phyloP scores from a whole-genome alignment of 345 rosid species.

The Salix caprea region DNA sequence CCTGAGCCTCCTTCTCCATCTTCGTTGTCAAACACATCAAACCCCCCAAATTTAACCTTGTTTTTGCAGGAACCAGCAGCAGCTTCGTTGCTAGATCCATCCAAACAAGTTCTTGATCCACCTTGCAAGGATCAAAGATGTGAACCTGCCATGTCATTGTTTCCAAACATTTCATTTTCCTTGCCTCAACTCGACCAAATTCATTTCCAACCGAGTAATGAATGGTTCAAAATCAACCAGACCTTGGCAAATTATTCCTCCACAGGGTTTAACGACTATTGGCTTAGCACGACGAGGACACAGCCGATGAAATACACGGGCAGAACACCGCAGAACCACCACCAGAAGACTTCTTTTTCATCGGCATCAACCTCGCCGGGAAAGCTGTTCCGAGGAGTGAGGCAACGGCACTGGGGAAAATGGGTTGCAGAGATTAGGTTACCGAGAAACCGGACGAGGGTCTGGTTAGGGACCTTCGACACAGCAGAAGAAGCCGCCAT shows the following conservation, averaged over 20 bases:
- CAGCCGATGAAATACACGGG: conserved; percentile 59
- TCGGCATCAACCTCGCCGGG: conserved; percentile 32
- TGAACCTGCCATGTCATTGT: conserved; percentile 12
- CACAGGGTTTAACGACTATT: conserved; percentile 43
- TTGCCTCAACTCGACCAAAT: conserved; percentile 24
- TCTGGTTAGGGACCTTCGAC: conserved; percentile 92
- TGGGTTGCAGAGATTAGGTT: conserved; percentile 98
- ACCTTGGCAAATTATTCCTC: conserved; percentile 26
- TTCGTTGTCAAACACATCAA: conserved; percentile 22
- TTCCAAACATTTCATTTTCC: conserved; percentile 19
- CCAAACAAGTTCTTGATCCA: conserved; percentile 22
- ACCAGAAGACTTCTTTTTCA: conserved; percentile 24
- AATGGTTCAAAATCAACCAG: conserved; percentile 49
- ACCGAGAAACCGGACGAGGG: conserved; percentile 90
- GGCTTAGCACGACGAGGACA: conserved; percentile 60
- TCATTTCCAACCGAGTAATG: conserved; percentile 19
- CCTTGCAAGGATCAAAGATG: conserved; percentile 11
- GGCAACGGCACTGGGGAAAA: conserved; percentile 98
- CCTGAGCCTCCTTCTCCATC: conserved; percentile 32
- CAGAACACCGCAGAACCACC: conserved; percentile 33
- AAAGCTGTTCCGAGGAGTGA: conserved; percentile 84
- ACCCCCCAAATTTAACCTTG: conserved; percentile 52
- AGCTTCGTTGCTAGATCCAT: conserved; percentile 19
- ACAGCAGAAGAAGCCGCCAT: conserved; percentile 92
- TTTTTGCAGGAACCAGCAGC: conserved; percentile 48